These are phyloP conservation scores for Teratosphaeriaceae sp. DNA, from an alignment of 2,329 filamentous ascomycete species.

Conservation along the genomic window DNA sequence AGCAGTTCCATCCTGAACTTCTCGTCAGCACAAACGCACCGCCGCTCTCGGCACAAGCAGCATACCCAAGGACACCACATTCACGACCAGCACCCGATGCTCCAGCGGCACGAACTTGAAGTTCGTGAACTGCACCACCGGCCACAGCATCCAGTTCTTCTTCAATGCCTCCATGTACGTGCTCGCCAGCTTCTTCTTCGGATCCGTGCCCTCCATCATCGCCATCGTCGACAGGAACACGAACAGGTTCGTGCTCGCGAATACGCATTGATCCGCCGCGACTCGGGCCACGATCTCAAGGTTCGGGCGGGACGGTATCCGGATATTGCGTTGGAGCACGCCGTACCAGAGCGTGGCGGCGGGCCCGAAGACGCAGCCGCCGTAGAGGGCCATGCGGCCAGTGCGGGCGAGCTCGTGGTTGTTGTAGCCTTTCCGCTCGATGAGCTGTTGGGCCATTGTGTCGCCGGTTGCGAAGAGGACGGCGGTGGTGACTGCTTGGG, in stretches of 20 bases:
- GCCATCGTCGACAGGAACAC: constrained; percentile 82
- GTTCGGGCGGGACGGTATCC: constrained; percentile 54
- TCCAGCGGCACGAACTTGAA: constrained; percentile 82
- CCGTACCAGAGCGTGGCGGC: constrained; percentile 82
- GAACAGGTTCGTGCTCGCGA: constrained; percentile 76
- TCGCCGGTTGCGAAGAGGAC: constrained; percentile 92
- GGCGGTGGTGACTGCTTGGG: constrained; percentile 82
- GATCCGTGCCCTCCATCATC: constrained; percentile 38
- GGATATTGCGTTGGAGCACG: constrained; percentile 66
- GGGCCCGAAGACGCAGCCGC: constrained; percentile 76
- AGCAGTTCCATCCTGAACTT: constrained; percentile 50
- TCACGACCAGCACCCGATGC: constrained; percentile 79
- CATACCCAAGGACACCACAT: constrained; percentile 65
- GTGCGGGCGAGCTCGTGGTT: constrained; percentile 68
- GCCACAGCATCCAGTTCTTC: constrained; percentile 88
- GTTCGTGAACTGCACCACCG: constrained; percentile 74
- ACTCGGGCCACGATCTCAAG: constrained; percentile 72
- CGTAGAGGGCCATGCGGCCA: constrained; percentile 73
- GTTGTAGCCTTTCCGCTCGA: constrained; percentile 71
- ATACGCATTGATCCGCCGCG: constrained; percentile 70
- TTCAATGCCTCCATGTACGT: constrained; percentile 66
- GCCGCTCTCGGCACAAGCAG: constrained; percentile 10
- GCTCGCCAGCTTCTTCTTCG: constrained; percentile 62
- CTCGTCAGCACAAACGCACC: constrained; percentile 10
- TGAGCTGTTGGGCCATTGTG: constrained; percentile 79